Conservation (phyloP, 306 rosid species). For the Crataegus laevigata region DNA sequence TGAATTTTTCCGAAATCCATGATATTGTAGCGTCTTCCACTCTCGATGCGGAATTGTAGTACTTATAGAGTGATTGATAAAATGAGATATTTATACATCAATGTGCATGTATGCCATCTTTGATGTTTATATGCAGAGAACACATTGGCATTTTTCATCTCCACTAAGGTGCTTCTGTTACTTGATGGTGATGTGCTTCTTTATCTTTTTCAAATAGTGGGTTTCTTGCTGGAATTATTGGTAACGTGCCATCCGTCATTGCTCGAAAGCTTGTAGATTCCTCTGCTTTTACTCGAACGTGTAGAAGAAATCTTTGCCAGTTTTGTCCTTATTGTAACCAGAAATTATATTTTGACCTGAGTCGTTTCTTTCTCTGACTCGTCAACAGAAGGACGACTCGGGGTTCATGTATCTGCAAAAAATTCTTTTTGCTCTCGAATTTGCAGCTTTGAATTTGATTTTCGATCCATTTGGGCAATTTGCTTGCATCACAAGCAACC, state of each 20-base stretch:
- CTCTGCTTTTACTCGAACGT: background rate
- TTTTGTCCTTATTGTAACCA: too few relatives aligned
- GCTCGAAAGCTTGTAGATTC: background rate
- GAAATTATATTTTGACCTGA: too few relatives aligned
- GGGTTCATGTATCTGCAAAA: background rate
- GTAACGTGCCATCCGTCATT: background rate
- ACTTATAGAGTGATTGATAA: slow-evolving; percentile 3
- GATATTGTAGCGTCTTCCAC: background rate
- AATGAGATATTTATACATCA: background rate
- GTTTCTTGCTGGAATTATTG: background rate
- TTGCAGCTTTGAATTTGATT: background rate
- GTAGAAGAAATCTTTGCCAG: background rate
- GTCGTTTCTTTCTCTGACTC: background rate
- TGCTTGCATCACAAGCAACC: background rate
- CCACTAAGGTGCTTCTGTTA: too few relatives aligned
- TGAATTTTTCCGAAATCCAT: background rate
- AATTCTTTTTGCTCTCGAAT: background rate
- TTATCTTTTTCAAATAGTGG: background rate
- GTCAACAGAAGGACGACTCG: background rate
- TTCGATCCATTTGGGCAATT: too few relatives aligned
- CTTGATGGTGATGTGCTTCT: too few relatives aligned
- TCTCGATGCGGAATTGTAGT: background rate
- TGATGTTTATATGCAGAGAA: background rate
- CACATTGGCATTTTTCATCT: background rate
- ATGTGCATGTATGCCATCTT: background rate